Evolutionary conservation across 2,329 filamentous ascomycete genomes (phyloP).

Genomic region (Neopestalotiopsis clavispora): DNA sequence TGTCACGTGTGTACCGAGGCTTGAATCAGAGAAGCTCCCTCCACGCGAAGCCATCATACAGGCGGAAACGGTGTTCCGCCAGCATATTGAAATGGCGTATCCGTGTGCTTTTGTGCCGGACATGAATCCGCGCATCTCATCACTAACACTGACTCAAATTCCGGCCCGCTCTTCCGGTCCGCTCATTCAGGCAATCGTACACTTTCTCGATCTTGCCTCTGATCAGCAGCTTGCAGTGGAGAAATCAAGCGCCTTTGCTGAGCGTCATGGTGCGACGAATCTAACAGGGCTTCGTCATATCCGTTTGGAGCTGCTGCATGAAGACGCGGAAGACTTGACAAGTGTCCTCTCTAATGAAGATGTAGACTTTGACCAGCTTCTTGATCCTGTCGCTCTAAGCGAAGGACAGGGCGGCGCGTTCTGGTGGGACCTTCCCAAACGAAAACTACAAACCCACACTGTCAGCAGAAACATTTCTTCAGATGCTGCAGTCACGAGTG

Average conservation of each 20-base stretch:
- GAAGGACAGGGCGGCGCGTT: slow-evolving; percentile 30
- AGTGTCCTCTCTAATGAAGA: slow-evolving; percentile 37
- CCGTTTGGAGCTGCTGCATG: slow-evolving; percentile 57
- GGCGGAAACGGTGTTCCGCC: slow-evolving; percentile 50
- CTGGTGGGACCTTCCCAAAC: slow-evolving; percentile 29
- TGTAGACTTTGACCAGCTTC: slow-evolving; percentile 47
- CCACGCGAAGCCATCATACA: slow-evolving; percentile 42
- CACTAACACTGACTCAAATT: slow-evolving; percentile 58
- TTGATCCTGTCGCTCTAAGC: slow-evolving; percentile 37
- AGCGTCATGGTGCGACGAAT: slow-evolving; percentile 44
- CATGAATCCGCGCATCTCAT: slow-evolving; percentile 59
- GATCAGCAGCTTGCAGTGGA: slow-evolving; percentile 54
- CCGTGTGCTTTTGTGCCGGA: slow-evolving; percentile 56
- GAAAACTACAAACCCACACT: slow-evolving; percentile 26
- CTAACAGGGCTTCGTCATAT: slow-evolving; percentile 59
- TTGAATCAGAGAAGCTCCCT: slow-evolving; percentile 44
- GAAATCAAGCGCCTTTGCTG: slow-evolving; percentile 27
- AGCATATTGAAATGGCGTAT: slow-evolving; percentile 50
- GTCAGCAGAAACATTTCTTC: slow-evolving; percentile 22
- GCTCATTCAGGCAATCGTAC: slow-evolving; percentile 50
- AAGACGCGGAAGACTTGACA: slow-evolving; percentile 41
- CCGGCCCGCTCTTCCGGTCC: slow-evolving; percentile 58
- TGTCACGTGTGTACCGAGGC: slow-evolving; percentile 57
- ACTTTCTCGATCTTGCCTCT: slow-evolving; percentile 52
- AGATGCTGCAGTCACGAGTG: not conserved